Conservation (phyloP, 2,329 filamentous ascomycete genomes). For the Fusarium agapanthi region DNA sequence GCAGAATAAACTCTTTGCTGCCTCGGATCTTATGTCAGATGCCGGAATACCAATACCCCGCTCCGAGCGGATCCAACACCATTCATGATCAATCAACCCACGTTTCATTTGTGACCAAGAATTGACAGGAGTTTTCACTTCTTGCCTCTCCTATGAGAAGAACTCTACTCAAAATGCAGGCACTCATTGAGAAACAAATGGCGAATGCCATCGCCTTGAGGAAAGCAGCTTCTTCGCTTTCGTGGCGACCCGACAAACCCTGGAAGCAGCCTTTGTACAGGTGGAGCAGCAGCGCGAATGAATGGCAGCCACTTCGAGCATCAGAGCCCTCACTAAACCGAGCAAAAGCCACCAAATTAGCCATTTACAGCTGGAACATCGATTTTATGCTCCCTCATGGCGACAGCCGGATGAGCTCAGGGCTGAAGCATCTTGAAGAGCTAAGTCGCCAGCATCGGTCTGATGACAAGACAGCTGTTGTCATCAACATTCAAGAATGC, state of each 20-base stretch:
- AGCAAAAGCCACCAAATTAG: slow-evolving; percentile 32
- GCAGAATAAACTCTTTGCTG: not conserved
- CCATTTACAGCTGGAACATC: slow-evolving; percentile 49
- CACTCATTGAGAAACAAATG: not conserved
- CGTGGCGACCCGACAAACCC: not conserved
- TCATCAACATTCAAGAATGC: slow-evolving; percentile 65
- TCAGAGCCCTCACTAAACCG: rapidly evolving
- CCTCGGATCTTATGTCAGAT: slow-evolving; percentile 1
- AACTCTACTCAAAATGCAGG: not conserved
- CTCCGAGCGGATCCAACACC: not conserved
- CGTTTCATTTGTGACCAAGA: not conserved
- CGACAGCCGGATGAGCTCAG: slow-evolving; percentile 46
- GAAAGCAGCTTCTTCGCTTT: not conserved
- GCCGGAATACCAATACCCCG: slow-evolving; percentile 4
- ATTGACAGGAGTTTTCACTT: rapidly evolving
- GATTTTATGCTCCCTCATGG: slow-evolving; percentile 48
- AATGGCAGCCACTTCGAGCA: not conserved
- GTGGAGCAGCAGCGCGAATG: not conserved
- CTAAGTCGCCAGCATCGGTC: slow-evolving; percentile 2
- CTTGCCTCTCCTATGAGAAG: rapidly evolving
- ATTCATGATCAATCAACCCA: too few relatives aligned
- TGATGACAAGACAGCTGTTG: slow-evolving; percentile 35
- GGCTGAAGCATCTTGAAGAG: slow-evolving; percentile 41
- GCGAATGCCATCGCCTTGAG: not conserved
- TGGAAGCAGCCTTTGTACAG: not conserved